Evolutionary conservation across 768 basidiomycete genomes (phyloP).

Genomic region (Podaxis rugospora): DNA sequence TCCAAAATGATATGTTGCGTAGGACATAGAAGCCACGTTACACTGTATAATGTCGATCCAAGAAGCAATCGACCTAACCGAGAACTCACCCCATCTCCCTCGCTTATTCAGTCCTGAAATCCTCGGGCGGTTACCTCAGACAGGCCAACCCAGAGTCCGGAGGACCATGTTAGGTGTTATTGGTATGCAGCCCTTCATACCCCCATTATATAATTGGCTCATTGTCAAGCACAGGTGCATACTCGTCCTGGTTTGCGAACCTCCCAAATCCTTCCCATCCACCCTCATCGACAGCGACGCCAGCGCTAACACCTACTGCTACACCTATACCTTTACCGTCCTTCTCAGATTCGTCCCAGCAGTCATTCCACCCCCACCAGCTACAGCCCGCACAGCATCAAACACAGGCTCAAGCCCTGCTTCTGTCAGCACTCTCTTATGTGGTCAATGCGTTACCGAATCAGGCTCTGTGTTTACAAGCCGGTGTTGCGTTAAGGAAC

Average conservation of each 20-base stretch:
- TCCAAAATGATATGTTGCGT: not conserved
- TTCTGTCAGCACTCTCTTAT: conserved; percentile 64
- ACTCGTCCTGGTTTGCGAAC: conserved; percentile 77
- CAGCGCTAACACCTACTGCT: not conserved
- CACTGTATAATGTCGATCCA: conserved; percentile 86
- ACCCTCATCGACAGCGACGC: conserved; percentile 12
- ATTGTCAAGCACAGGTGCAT: conserved; percentile 44
- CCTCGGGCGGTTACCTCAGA: conserved; percentile 62
- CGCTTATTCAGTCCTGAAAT: conserved; percentile 72
- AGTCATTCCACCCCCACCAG: not conserved
- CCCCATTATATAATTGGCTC: not conserved
- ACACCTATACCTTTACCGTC: not conserved
- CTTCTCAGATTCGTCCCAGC: not conserved
- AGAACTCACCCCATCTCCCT: conserved; percentile 46
- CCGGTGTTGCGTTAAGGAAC: conserved; percentile 79
- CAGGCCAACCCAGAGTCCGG: conserved; percentile 61
- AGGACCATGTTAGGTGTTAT: conserved; percentile 72
- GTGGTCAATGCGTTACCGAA: conserved; percentile 71
- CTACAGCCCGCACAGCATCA: conserved; percentile 18
- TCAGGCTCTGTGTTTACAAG: conserved; percentile 57
- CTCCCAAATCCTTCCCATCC: conserved; percentile 22
- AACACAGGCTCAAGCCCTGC: conserved; percentile 28
- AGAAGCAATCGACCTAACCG: conserved; percentile 66
- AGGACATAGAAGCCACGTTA: conserved; percentile 85
- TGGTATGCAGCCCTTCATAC: conserved; percentile 40